Base-by-base conservation (phyloP, 2,329 filamentous ascomycete genomes). In the Aspergillus sp. region DNA sequence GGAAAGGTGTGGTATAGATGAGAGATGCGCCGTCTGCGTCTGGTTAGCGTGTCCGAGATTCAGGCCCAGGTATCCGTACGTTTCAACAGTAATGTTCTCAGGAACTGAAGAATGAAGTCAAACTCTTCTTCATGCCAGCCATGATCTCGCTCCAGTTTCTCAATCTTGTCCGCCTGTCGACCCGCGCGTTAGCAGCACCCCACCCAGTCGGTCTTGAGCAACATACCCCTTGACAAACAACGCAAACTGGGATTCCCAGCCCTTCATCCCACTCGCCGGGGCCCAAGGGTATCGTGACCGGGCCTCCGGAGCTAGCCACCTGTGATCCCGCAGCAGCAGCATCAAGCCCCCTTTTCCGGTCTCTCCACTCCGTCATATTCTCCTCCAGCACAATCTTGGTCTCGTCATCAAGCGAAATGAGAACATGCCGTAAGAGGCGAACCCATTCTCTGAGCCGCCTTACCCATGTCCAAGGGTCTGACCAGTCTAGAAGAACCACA, bases 121-220 rank as follows among this genome's bases (percentile, higher is more conserved):
- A 99, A 99, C 70, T 96, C 91, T 68, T 96, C 92, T 77, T 99
- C 95, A 77, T 93, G 94, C 93, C 94, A 99, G 15, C 90, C 88
- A 62, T 93, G 89, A 54, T 92, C 93, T 75, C 91, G 92, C 78
- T 98, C 95, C 61, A 99, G 78, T 45, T 87, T 86, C 72, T 98
- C 93, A 76, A 98, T 96, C 76, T 91, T 93, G 77, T 96, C 92
- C 15, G 92, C 86, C 89, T 92, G 67, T 50, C n/a, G 6, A 4
- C 17, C 13, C 25, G 45, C 7, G 61, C 25, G 61, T 74, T 59
- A 76, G 70, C 62, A 64, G 13, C 7, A 3, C 7, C 15, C 23
- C 13, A 19, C 31, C 17, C 19, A 3, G 15, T 13, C 25, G 31
- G 15, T 2, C 45, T 45, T 9, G 28, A 48, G 30, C 31, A 56